Evolutionary conservation across 164 flowering plant genomes (phyloP).

Genomic region (Houttuynia cordata): DNA sequence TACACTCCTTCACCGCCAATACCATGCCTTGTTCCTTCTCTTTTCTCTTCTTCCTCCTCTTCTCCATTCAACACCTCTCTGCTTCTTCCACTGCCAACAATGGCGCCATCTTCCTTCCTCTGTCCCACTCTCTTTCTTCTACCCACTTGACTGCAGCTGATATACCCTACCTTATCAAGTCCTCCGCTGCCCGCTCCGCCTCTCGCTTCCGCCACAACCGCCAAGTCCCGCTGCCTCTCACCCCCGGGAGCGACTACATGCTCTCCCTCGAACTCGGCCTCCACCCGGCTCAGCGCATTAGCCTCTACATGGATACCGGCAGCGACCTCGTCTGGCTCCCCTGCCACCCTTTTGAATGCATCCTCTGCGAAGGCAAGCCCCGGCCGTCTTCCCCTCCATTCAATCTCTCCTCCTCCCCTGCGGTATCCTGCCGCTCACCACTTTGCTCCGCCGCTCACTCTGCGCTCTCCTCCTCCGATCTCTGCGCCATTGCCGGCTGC

Average conservation of each 20-base stretch:
- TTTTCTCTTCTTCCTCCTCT: not conserved
- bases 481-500: slow-evolving; percentile 69
- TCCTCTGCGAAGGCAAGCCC: slow-evolving; percentile 66
- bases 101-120: slow-evolving; percentile 5
- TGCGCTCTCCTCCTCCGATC: slow-evolving; percentile 50
- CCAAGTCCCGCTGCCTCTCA: slow-evolving; percentile 65
- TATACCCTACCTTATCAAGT: slow-evolving; percentile 63
- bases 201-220: slow-evolving; percentile 39
- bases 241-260: slow-evolving; percentile 78
- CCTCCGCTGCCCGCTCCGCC: slow-evolving; percentile 52
- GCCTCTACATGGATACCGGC: slow-evolving; percentile 87
- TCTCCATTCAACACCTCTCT: slow-evolving; percentile 8
- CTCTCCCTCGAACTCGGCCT: slow-evolving; percentile 50
- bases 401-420: slow-evolving; percentile 28
- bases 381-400: slow-evolving; percentile 13
- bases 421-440: slow-evolving; percentile 44
- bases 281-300: slow-evolving; percentile 25
- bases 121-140: slow-evolving; percentile 56
- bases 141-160: slow-evolving; percentile 19
- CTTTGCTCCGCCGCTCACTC: slow-evolving; percentile 73
- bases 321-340: slow-evolving; percentile 95
- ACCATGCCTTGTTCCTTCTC: too few species aligned
- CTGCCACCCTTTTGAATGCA: slow-evolving; percentile 72
- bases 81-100: slow-evolving; percentile 12
- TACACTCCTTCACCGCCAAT: not conserved